phyloP scores from a whole-genome alignment of 768 basidiomycete species.

The Lactifluus volemus region DNA sequence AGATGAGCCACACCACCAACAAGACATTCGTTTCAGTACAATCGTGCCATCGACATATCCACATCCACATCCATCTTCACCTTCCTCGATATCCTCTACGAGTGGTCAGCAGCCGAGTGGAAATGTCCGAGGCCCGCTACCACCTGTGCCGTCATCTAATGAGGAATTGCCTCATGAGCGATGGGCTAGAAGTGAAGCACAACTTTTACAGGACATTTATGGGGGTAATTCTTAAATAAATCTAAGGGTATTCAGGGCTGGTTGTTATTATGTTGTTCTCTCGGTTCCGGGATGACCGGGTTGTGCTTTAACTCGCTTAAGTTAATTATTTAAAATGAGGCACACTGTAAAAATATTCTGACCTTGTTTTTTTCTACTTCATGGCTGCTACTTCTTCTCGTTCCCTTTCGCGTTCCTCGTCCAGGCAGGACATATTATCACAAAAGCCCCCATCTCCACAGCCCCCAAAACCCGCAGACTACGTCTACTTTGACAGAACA shows the following conservation, averaged over 20 bases:
- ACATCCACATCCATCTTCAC: background rate
- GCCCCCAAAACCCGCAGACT: constrained; percentile 50
- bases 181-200: constrained; percentile 10
- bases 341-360: background rate
- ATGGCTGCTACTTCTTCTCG: constrained; percentile 13
- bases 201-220: constrained; percentile 12
- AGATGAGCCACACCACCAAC: background rate
- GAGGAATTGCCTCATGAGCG: background rate
- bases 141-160: background rate
- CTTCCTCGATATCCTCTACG: background rate
- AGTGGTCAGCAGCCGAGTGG: background rate
- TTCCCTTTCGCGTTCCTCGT: constrained; percentile 17
- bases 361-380: background rate
- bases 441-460: constrained; percentile 17
- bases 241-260: background rate
- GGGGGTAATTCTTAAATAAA: background rate
- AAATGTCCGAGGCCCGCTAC: background rate
- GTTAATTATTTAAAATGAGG: background rate
- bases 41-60: background rate
- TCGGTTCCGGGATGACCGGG: constrained; percentile 1
- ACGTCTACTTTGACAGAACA: constrained; percentile 89
- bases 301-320: background rate
- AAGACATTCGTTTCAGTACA: background rate
- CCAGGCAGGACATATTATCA: constrained; percentile 17
- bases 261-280: background rate